A percentile compares a stretch with the other conserved stretches of the same genome.
These are phyloP conservation scores for Blastomyces emzantsi DNA, from an alignment of 2,329 filamentous ascomycete genomes.

Conservation along the genomic window DNA sequence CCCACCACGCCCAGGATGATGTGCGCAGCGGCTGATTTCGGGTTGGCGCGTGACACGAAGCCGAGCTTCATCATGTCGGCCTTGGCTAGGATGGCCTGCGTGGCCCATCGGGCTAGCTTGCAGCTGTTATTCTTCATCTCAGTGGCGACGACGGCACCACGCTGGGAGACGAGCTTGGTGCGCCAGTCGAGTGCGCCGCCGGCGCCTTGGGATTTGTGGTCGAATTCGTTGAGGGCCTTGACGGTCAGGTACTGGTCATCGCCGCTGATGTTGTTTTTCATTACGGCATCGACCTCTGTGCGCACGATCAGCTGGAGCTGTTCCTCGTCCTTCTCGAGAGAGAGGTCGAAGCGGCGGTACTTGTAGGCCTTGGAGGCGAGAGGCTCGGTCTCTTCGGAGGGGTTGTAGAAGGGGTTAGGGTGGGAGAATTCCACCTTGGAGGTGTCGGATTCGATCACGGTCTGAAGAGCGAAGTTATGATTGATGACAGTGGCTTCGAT, in stretches of 20 bases:
- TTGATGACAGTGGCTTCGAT: slow-evolving; percentile 99
- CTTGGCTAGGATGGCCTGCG: slow-evolving; percentile 91
- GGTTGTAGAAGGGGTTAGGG: slow-evolving; percentile 96
- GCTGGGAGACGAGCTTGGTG: slow-evolving; percentile 84
- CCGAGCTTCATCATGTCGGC: slow-evolving; percentile 99
- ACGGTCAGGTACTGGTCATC: slow-evolving; percentile 87
- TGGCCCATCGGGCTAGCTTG: slow-evolving; percentile 97
- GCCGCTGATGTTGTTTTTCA: slow-evolving; percentile 87
- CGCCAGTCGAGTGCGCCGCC: slow-evolving; percentile 96
- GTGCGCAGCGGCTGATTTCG: slow-evolving; percentile 86
- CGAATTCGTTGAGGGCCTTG: slow-evolving; percentile 98
- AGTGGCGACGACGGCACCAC: slow-evolving; percentile 93
- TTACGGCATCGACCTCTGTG: slow-evolving; percentile 88
- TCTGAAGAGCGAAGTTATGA: slow-evolving; percentile 98
- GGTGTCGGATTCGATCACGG: slow-evolving; percentile 70
- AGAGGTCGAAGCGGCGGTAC: slow-evolving; percentile 94
- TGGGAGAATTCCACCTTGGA: slow-evolving; percentile 75
- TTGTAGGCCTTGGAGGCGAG: slow-evolving; percentile 96
- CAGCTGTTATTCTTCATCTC: slow-evolving; percentile 99
- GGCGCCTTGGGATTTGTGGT: slow-evolving; percentile 92
- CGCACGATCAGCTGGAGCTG: slow-evolving; percentile 88
- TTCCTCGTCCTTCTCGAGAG: slow-evolving; percentile 81
- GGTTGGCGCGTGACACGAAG: slow-evolving; percentile 91
- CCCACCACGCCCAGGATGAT: slow-evolving; percentile 91
- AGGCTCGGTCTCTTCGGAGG: slow-evolving; percentile 83